Percentiles rank a stretch among this genome's conserved stretches.
phyloP scores from a whole-genome alignment of 2,329 filamentous ascomycete genomes.

The Pseudofabraea citricarpa region DNA sequence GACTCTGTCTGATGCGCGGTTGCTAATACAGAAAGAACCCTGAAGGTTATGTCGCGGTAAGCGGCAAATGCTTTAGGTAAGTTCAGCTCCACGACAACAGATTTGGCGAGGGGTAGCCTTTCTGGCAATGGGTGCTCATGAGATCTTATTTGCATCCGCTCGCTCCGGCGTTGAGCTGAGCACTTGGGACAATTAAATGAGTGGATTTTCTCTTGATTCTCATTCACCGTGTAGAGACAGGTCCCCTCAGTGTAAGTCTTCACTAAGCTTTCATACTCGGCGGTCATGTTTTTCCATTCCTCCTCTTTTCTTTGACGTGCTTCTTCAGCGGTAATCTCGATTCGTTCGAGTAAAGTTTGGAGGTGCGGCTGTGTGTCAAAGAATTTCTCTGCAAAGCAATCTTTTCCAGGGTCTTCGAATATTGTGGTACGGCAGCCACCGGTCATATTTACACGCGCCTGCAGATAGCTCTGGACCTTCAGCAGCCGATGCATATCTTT shows the following conservation, averaged over 20 bases:
- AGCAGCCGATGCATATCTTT: conserved; percentile 46
- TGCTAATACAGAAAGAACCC: conserved; percentile 34
- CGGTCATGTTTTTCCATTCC: conserved; percentile 32
- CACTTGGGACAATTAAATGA: conserved; percentile 39
- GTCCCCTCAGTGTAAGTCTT: conserved; percentile 25
- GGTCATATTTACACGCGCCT: conserved; percentile 26
- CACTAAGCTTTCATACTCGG: conserved; percentile 32
- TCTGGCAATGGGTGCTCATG: conserved; percentile 46
- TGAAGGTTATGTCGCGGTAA: conserved; percentile 50
- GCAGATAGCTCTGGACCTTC: conserved; percentile 44
- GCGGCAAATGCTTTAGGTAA: conserved; percentile 37
- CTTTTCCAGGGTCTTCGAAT: conserved; percentile 35
- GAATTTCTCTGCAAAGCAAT: conserved; percentile 27
- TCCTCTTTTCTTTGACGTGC: conserved; percentile 29
- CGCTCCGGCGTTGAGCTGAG: conserved; percentile 28
- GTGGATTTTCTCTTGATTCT: conserved; percentile 21
- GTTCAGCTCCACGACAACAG: conserved; percentile 46
- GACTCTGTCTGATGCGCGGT: conserved; percentile 12
- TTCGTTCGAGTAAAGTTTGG: conserved; percentile 26
- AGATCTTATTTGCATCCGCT: conserved; percentile 37
- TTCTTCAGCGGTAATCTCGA: conserved; percentile 28
- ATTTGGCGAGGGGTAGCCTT: conserved; percentile 30
- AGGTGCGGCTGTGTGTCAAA: conserved; percentile 21
- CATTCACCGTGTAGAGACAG: conserved; percentile 32
- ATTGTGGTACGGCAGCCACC: conserved; percentile 33